phyloP scores from a whole-genome alignment of 2,329 filamentous ascomycete species.

The Pseudogymnoascus sp. region DNA sequence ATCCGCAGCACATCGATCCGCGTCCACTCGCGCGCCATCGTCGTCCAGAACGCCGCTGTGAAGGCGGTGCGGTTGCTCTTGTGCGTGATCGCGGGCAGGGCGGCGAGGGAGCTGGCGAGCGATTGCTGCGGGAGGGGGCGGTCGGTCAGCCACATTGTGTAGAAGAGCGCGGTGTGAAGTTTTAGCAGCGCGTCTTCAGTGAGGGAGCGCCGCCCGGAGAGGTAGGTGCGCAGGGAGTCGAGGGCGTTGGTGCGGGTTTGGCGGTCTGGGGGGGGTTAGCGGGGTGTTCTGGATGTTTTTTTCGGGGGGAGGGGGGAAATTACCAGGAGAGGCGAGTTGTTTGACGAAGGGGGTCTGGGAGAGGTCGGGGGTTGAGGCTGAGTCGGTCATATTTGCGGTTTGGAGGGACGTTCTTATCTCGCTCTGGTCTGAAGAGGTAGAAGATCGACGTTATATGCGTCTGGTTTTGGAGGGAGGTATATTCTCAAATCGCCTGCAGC shows the following conservation, averaged over 20 bases:
- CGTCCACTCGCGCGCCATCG: conserved; percentile 60
- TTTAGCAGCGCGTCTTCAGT: conserved; percentile 67
- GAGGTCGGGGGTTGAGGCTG: conserved; percentile 15
- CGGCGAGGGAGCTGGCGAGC: conserved; percentile 69
- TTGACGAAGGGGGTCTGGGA: conserved; percentile 29
- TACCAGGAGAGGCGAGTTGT: conserved; percentile 30
- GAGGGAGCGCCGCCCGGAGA: conserved; percentile 53
- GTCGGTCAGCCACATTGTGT: conserved; percentile 89
- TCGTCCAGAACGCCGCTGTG: conserved; percentile 62
- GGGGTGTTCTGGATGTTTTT: not conserved
- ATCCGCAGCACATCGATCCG: conserved; percentile 67
- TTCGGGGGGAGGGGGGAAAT: not conserved
- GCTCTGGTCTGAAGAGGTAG: not conserved
- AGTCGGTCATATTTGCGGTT: not conserved
- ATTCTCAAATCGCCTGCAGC: not conserved
- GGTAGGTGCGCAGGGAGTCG: conserved; percentile 66
- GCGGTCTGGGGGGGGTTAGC: conserved; percentile 48
- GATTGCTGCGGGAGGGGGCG: conserved; percentile 79
- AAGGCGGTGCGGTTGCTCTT: conserved; percentile 35
- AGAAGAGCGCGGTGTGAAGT: conserved; percentile 93
- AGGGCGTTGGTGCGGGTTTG: conserved; percentile 70
- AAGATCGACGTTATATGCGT: not conserved
- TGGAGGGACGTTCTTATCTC: not conserved
- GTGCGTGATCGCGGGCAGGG: conserved; percentile 54
- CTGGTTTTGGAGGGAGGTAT: not conserved